phyloP scores from a whole-genome alignment of 768 basidiomycete species.

The Butyriboletus loyo region DNA sequence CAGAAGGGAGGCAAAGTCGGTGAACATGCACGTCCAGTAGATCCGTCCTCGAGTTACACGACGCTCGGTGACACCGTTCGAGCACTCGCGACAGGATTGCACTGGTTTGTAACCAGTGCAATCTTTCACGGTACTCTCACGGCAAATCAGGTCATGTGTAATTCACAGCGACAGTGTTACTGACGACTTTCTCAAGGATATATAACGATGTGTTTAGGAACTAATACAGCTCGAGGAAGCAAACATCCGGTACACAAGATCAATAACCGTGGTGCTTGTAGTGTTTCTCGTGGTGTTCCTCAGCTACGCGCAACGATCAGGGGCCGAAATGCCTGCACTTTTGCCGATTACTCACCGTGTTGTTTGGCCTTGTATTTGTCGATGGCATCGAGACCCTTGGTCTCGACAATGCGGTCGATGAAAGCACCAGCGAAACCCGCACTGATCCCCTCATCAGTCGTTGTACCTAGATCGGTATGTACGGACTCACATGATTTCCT shows the following conservation, averaged over 20 bases:
- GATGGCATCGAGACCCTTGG: conserved; percentile 52
- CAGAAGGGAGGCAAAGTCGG: conserved; percentile 16
- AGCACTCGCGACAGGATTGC: no score
- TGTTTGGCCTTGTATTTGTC: conserved; percentile 44
- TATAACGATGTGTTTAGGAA: conserved; percentile 5
- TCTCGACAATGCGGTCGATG: conserved; percentile 53
- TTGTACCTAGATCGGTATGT: background rate
- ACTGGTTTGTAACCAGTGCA: background rate
- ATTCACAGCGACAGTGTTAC: background rate
- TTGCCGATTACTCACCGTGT: conserved; percentile 24
- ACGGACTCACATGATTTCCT: conserved; percentile 45
- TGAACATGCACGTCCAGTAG: background rate
- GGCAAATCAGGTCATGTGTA: background rate
- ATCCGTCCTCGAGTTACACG: background rate
- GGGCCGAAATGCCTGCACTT: no score
- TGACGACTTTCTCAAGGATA: background rate
- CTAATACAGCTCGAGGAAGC: background rate
- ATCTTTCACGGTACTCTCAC: background rate
- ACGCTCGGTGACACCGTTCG: no score
- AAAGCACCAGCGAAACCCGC: conserved; percentile 57
- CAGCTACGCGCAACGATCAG: conserved; percentile 12
- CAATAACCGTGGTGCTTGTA: background rate
- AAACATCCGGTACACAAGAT: background rate
- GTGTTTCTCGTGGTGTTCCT: background rate
- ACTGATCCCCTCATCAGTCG: conserved; percentile 25